phyloP scores from a whole-genome alignment of 2,329 filamentous ascomycete genomes.

The Colletotrichum graminicola region DNA sequence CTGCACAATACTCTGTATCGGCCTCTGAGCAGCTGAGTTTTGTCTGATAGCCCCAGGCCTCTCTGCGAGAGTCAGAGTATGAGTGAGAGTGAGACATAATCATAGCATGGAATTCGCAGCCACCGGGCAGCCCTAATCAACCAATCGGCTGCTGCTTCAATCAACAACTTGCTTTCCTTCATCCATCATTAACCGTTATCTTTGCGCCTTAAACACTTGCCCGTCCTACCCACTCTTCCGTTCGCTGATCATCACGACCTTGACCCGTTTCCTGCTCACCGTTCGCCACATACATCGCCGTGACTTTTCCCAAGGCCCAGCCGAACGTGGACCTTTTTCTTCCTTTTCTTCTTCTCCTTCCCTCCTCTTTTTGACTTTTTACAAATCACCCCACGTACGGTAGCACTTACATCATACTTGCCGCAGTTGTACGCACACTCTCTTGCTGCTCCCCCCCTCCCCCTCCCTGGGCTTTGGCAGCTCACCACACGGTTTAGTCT shows the following conservation, averaged over 20 bases:
- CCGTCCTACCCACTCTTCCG: slow-evolving; percentile 14
- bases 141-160: slow-evolving; percentile 9
- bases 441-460: neutral
- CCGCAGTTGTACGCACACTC: neutral
- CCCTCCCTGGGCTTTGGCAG: neutral
- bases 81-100: neutral
- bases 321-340: slow-evolving; percentile 12
- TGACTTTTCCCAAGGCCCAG: slow-evolving; percentile 18
- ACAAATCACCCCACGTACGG: slow-evolving; percentile 7
- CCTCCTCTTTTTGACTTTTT: slow-evolving; percentile 3
- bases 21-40: neutral
- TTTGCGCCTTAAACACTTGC: neutral
- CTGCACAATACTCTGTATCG: neutral
- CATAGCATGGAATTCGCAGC: slow-evolving; percentile 3
- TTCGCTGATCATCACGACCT: neutral
- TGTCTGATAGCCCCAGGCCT: neutral
- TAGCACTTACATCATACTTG: slow-evolving; percentile 12
- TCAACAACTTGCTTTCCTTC: slow-evolving; percentile 11
- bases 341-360: neutral
- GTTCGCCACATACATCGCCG: slow-evolving; percentile 24
- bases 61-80: neutral
- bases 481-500: slow-evolving; percentile 14
- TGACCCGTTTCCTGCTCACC: slow-evolving; percentile 5
- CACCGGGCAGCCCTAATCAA: slow-evolving; percentile 30
- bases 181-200: slow-evolving; percentile 7